phyloP scores from a whole-genome alignment of 768 basidiomycete species.

The Sistotremastrum niveocremeum region DNA sequence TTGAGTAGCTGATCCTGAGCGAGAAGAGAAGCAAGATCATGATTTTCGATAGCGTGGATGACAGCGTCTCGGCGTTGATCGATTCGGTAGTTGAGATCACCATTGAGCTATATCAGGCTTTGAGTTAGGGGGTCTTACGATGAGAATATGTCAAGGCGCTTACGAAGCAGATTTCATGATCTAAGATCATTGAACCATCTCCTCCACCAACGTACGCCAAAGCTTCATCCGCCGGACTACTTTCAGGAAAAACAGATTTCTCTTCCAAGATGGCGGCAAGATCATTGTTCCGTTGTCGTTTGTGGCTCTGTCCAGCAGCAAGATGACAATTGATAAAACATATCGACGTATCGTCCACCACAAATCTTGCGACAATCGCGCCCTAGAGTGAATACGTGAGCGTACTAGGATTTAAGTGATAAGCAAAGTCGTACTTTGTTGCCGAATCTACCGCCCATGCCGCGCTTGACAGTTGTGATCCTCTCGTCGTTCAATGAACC shows the following conservation, averaged over 20 bases:
- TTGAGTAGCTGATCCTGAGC: constrained; percentile 81
- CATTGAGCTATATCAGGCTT: constrained; percentile 46
- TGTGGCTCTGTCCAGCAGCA: constrained; percentile 83
- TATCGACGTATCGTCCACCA: constrained; percentile 83
- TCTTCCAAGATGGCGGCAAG: constrained; percentile 80
- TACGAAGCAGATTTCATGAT: constrained; percentile 91
- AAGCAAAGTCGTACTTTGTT: constrained; percentile 59
- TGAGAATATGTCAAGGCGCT: constrained; percentile 16
- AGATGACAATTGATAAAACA: constrained; percentile 97
- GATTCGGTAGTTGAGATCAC: constrained; percentile 96
- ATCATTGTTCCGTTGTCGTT: constrained; percentile 76
- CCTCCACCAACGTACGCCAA: constrained; percentile 78
- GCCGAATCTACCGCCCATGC: constrained; percentile 86
- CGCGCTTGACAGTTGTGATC: constrained; percentile 79
- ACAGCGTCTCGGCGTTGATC: constrained; percentile 83
- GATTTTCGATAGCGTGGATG: constrained; percentile 50
- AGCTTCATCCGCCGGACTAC: constrained; percentile 35
- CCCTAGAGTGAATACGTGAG: constrained; percentile 34
- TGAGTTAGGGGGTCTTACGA: neutral
- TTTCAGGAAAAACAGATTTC: constrained; percentile 44
- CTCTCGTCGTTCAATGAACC: constrained; percentile 47
- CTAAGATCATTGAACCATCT: constrained; percentile 83
- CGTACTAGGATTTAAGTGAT: neutral
- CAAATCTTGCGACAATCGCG: constrained; percentile 78
- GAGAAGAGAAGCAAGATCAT: constrained; percentile 49